Evolutionary conservation across 2,329 filamentous ascomycete genomes (phyloP).

Genomic region (Aspergillus sp.): DNA sequence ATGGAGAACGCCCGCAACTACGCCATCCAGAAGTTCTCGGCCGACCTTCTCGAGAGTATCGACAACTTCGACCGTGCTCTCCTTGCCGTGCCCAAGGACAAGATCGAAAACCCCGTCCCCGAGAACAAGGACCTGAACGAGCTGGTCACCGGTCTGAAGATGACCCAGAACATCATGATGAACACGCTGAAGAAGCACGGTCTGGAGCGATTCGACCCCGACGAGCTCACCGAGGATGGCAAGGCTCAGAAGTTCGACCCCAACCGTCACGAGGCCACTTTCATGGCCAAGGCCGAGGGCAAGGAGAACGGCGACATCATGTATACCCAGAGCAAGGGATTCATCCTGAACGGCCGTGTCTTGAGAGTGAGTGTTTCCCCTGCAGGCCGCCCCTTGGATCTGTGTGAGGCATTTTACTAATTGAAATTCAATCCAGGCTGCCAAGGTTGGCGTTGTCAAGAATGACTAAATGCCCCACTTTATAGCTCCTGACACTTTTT

Average conservation of each 20-base stretch:
- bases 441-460: constrained; percentile 96
- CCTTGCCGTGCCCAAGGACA: constrained; percentile 71
- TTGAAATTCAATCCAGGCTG: constrained; percentile 53
- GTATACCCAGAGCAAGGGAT: constrained; percentile 92
- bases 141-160: constrained; percentile 85
- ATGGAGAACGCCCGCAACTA: constrained; percentile 85
- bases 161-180: constrained; percentile 90
- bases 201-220: constrained; percentile 81
- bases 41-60: constrained; percentile 90
- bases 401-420: neutral
- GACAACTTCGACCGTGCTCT: constrained; percentile 97
- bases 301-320: constrained; percentile 92
- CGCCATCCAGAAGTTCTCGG: constrained; percentile 89
- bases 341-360: constrained; percentile 85
- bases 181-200: constrained; percentile 90
- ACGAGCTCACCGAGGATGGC: constrained; percentile 41
- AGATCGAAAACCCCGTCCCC: constrained; percentile 60
- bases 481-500: constrained; percentile 8
- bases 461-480: constrained; percentile 52
- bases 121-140: constrained; percentile 70
- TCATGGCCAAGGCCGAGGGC: constrained; percentile 82
- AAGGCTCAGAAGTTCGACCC: constrained; percentile 87
- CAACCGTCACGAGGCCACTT: constrained; percentile 93
- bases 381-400: neutral
- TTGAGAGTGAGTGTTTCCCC: constrained; percentile 57